Evolutionary conservation across 1,284 basidiomycete species (phyloP).

Genomic region (Sphaerobolus stellatus): DNA sequence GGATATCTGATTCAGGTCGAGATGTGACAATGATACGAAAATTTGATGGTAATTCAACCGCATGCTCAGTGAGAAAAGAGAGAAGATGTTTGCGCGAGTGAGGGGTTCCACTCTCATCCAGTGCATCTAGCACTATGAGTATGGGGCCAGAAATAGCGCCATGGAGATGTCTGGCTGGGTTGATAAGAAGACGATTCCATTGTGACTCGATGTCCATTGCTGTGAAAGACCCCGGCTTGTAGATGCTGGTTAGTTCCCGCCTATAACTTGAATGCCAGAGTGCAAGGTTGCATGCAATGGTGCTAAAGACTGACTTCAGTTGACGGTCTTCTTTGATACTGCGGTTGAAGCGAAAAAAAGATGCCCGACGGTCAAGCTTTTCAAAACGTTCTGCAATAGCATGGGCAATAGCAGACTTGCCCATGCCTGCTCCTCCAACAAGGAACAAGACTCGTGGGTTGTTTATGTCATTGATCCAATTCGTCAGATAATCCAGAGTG

Average conservation of each 20-base stretch:
- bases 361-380: not conserved
- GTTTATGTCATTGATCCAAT: not conserved
- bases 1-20: constrained; percentile 15
- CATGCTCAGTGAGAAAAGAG: not conserved
- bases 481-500: not conserved
- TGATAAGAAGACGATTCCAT: not conserved
- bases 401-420: not conserved
- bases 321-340: not conserved
- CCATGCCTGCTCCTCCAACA: not conserved
- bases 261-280: not conserved
- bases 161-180: not conserved
- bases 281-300: not conserved
- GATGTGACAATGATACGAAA: constrained; percentile 16
- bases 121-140: constrained; percentile 21
- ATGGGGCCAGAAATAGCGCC: constrained; percentile 10
- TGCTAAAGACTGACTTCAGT: not conserved
- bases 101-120: constrained; percentile 18
- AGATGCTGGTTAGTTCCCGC: not conserved
- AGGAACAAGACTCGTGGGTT: not conserved
- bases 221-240: not conserved
- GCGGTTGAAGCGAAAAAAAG: not conserved
- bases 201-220: not conserved
- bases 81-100: not conserved
- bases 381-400: not conserved
- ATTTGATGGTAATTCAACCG: constrained; percentile 10